Base-by-base conservation (phyloP, 139 green algal species). In the Coelastrella sp. region DNA sequence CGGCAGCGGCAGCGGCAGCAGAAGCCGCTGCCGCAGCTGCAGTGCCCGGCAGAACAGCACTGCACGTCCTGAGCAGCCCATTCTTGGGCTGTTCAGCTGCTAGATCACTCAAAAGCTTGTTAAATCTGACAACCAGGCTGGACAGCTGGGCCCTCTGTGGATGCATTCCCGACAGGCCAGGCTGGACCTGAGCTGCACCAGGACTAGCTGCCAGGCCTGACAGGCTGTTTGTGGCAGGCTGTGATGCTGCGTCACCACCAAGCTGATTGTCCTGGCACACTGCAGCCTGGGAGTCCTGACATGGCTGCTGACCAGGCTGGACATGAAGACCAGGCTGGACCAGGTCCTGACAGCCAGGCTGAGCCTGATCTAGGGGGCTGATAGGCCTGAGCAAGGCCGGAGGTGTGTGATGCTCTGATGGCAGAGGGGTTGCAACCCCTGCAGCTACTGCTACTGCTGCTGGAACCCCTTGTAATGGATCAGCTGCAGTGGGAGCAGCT, bases 1-100 rank as follows among this genome's bases (percentile, higher is more conserved):
- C 14, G 61, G 82, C 61, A 65, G 25, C 61, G 72, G 79, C 79
- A 85, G 79, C 49, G 72, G 79, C 49, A 85, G 56, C 12, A 84
- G 79, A 8, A 87, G 82, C 63, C 15, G 59, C 24, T 49, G n/a
- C 49, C 11, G 78, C 78, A 66, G 15, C 6, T 9, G 12, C 78
- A 35, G 78, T 56, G 27, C 24, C 27, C 6, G 56, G 35, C 78
- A 78, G 7, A 17, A 35, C 0, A 20, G 35, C 35, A 49, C 35
- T 49, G 35, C 35, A 49, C 35, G 35, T 49, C 35, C 35, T 49
- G 35, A 49, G 35, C 35, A 49, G 35, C 35, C 35, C 35, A 49
- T 49, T 49, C 35, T 49, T 49, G 35, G 35, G 35, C 35, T 49
- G 35, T 49, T 49, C 35, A 49, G 35, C 22, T 24, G 27, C 56